Percentiles rank a stretch among this genome's conserved stretches.
Evolutionary conservation across 441 rosid species (phyloP).

Genomic region (Daphne laureola): DNA sequence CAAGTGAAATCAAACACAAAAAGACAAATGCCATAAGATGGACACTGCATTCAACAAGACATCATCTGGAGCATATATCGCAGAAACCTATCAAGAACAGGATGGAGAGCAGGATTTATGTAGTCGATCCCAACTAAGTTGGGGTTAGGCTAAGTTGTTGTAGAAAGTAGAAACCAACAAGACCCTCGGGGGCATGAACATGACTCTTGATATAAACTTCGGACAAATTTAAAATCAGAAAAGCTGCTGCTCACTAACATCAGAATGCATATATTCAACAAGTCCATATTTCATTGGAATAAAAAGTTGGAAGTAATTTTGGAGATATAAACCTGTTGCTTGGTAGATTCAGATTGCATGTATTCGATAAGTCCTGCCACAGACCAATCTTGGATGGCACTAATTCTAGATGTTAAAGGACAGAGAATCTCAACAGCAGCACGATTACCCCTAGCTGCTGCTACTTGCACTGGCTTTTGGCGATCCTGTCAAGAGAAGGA

Average conservation of each 20-base stretch:
- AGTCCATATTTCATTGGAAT: conserved; percentile 25
- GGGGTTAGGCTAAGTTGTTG: no score
- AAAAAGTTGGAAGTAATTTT: no score
- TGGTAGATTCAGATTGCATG: conserved; percentile 42
- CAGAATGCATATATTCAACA: conserved; percentile 48
- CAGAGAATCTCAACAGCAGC: conserved; percentile 69
- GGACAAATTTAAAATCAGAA: not conserved
- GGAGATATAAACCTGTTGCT: conserved; percentile 27
- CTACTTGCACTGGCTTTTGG: conserved; percentile 73
- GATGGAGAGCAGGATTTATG: no score
- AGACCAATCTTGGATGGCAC: conserved; percentile 60
- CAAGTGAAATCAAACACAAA: no score
- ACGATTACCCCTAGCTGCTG: conserved; percentile 66
- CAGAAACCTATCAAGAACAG: no score
- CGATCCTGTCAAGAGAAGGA: conserved; percentile 49
- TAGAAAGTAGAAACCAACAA: no score
- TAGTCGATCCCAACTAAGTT: no score
- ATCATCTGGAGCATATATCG: no score
- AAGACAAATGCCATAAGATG: no score
- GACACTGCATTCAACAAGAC: no score
- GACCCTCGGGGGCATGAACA: not conserved
- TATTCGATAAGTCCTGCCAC: conserved; percentile 59
- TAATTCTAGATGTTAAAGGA: conserved; percentile 49
- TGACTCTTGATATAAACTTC: not conserved
- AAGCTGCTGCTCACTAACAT: conserved; percentile 36